These are phyloP conservation scores for Hapsidospora chrysogenum DNA, from an alignment of 495 filamentous ascomycete genomes.

Conservation along the genomic window DNA sequence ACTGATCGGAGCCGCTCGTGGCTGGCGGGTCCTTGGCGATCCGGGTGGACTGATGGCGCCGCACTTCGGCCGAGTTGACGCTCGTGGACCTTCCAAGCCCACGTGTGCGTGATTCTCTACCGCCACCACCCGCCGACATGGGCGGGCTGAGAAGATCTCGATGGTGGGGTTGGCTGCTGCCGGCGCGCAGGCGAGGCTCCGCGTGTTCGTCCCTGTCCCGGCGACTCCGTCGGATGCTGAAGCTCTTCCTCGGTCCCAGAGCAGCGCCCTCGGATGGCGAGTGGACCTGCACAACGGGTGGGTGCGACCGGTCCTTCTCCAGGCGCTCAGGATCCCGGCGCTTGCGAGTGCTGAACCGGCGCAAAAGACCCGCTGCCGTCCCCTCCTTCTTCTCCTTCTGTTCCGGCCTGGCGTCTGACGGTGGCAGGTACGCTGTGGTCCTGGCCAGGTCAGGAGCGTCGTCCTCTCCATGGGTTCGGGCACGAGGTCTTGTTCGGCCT, in stretches of 20 bases:
- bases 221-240: constrained; percentile 58
- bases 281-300: constrained; percentile 55
- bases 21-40: constrained; percentile 40
- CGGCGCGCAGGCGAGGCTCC: constrained; percentile 35
- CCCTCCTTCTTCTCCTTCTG: constrained; percentile 68
- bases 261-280: constrained; percentile 44
- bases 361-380: constrained; percentile 68
- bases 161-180: constrained; percentile 52
- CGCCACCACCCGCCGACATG: constrained; percentile 31
- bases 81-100: constrained; percentile 67
- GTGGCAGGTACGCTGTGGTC: constrained; percentile 43
- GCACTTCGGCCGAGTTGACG: constrained; percentile 70
- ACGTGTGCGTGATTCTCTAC: constrained; percentile 39
- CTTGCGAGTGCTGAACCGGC: constrained; percentile 79
- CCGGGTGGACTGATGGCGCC: constrained; percentile 38
- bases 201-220: constrained; percentile 35
- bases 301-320: constrained; percentile 40
- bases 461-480: constrained; percentile 90
- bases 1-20: constrained; percentile 68
- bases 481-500: constrained; percentile 64
- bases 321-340: constrained; percentile 41
- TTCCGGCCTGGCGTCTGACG: constrained; percentile 40
- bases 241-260: constrained; percentile 53
- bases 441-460: constrained; percentile 66
- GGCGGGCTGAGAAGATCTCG: constrained; percentile 59